These are phyloP conservation scores for Dimargaris cristalligena DNA, from an alignment of 192 early-diverging fungal species.

Conservation along the genomic window DNA sequence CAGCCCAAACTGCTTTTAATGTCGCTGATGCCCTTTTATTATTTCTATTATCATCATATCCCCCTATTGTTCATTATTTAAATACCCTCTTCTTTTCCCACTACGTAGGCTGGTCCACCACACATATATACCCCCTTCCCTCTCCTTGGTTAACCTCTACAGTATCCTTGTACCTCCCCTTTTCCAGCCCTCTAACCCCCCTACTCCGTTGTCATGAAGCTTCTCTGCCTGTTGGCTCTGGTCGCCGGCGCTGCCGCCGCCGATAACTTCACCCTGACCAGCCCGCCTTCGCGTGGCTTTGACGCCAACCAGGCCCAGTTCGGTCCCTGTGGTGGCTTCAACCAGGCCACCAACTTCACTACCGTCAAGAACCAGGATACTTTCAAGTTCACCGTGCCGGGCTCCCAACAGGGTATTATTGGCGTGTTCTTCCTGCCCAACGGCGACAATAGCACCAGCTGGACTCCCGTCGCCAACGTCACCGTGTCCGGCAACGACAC, in stretches of 20 bases:
- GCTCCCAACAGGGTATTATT: neutral
- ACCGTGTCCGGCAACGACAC: slow-evolving; percentile 6
- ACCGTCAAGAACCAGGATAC: neutral
- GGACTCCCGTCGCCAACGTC: neutral
- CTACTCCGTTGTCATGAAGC: neutral
- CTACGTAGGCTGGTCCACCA: no score
- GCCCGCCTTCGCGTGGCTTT: slow-evolving; percentile 2
- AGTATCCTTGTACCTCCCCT: neutral
- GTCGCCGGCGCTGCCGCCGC: neutral
- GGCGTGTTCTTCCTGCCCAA: slow-evolving; percentile 1
- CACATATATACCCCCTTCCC: no score
- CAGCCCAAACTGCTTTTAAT: no score
- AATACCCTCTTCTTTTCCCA: no score
- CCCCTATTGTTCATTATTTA: no score
- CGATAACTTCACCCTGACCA: neutral
- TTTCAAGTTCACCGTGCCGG: slow-evolving; percentile 2
- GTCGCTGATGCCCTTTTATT: no score
- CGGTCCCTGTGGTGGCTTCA: slow-evolving; percentile 7
- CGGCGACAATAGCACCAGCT: neutral
- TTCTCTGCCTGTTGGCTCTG: neutral
- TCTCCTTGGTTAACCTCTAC: neutral
- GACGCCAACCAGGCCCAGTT: neutral
- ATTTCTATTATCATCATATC: no score
- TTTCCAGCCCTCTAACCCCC: neutral
- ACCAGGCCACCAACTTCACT: neutral